Percentiles rank a stretch among this genome's conserved stretches.
Evolutionary conservation across 164 flowering plant genomes (phyloP).

Genomic region (Annona cherimola): DNA sequence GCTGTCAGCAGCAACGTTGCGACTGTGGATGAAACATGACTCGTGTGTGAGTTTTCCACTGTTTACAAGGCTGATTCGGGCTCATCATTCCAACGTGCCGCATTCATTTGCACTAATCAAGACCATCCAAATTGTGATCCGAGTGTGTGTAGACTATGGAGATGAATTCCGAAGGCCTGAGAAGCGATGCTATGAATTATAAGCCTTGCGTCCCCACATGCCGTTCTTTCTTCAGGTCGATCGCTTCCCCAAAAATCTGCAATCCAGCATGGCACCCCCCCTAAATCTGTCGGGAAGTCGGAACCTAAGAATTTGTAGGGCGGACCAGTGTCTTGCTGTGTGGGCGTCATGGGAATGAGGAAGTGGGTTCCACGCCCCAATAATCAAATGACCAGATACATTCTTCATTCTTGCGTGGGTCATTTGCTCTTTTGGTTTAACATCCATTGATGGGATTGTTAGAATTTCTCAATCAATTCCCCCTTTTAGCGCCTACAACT

Average conservation of each 20-base stretch:
- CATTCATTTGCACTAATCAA: neutral
- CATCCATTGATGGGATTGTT: no score
- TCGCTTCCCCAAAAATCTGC: conserved; percentile 45
- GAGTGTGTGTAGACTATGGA: neutral
- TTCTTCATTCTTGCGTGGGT: neutral
- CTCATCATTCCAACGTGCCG: neutral
- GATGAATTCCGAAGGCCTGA: neutral
- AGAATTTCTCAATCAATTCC: no score
- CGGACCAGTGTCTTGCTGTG: conserved; percentile 43
- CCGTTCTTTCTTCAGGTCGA: conserved; percentile 29
- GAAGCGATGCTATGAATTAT: neutral
- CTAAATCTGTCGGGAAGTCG: conserved; percentile 28
- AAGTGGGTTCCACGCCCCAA: conserved; percentile 18
- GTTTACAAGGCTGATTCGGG: no score
- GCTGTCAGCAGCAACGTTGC: no score
- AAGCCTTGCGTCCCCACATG: conserved; percentile 3
- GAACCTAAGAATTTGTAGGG: conserved; percentile 35
- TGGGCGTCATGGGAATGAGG: conserved; percentile 14
- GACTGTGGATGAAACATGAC: no score
- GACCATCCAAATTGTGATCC: neutral
- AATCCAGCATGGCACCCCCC: conserved; percentile 36
- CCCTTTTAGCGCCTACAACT: no score
- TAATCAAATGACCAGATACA: neutral
- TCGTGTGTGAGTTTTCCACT: no score
- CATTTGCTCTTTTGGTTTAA: neutral